These are phyloP conservation scores for Botrytis galanthina DNA, from an alignment of 2,329 filamentous ascomycete genomes.

Conservation along the genomic window DNA sequence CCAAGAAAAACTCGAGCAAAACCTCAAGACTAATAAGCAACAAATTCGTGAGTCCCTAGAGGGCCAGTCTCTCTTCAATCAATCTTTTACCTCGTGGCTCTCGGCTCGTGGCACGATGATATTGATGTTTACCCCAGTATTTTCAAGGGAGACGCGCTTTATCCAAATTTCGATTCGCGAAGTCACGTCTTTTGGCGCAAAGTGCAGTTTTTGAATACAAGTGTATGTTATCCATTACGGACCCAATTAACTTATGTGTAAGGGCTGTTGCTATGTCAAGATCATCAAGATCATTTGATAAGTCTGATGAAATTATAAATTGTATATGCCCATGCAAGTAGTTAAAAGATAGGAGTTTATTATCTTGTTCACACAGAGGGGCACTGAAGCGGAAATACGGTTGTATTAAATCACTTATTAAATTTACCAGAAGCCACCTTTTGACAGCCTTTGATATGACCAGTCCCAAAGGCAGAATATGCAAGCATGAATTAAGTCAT, in stretches of 20 bases:
- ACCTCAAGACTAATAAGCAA: not conserved
- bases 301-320: too few species aligned
- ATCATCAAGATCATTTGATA: not conserved
- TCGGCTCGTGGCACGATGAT: not conserved
- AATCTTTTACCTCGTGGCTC: not conserved
- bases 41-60: rapidly evolving
- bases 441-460: not conserved
- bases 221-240: not conserved
- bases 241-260: too few species aligned
- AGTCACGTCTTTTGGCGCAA: slow-evolving; percentile 20
- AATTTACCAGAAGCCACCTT: not conserved
- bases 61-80: not conserved
- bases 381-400: not conserved
- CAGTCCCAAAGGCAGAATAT: not conserved
- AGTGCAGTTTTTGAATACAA: not conserved
- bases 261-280: too few species aligned
- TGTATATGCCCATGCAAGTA: not conserved
- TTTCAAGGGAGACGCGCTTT: slow-evolving; percentile 11
- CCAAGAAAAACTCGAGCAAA: not conserved
- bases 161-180: slow-evolving; percentile 2
- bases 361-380: not conserved
- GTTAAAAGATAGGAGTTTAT: not conserved
- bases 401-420: not conserved
- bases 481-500: not conserved
- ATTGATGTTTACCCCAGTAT: not conserved